Evolutionary conservation across 2,329 filamentous ascomycete species (phyloP).

Genomic region (Penicillium italicum): DNA sequence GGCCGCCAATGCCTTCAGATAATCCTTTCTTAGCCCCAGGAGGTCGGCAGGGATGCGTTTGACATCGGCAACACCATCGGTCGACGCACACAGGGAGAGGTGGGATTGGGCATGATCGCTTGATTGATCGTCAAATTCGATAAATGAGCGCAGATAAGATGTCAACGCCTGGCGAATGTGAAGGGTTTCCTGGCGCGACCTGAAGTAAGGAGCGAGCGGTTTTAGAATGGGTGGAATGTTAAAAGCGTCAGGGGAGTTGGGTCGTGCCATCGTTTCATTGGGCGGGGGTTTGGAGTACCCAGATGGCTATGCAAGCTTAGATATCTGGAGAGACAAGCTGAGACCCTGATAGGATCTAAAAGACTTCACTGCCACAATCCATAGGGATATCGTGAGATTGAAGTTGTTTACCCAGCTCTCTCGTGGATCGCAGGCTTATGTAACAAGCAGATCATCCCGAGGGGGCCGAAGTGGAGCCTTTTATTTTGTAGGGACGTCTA

Average conservation of each 20-base stretch:
- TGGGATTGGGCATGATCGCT: constrained; percentile 28
- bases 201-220: constrained; percentile 40
- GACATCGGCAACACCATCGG: constrained; percentile 31
- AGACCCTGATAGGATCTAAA: background rate
- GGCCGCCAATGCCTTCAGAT: constrained; percentile 46
- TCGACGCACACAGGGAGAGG: constrained; percentile 35
- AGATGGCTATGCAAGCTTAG: background rate
- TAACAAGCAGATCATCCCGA: constrained; percentile 15
- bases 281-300: background rate
- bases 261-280: constrained; percentile 28
- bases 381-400: background rate
- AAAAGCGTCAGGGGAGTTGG: constrained; percentile 14
- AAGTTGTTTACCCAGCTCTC: constrained; percentile 6
- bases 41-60: constrained; percentile 40
- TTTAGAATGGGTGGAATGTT: constrained; percentile 36
- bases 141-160: constrained; percentile 36
- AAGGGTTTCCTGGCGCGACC: constrained; percentile 37
- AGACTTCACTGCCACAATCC: constrained; percentile 1
- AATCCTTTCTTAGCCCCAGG: constrained; percentile 43
- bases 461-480: background rate
- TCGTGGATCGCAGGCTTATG: constrained; percentile 12
- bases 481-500: background rate
- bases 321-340: background rate
- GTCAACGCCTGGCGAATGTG: constrained; percentile 41
- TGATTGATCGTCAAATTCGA: constrained; percentile 31